These are phyloP conservation scores for Zoysia matrella DNA, from an alignment of 202 grass and related monocot genomes.

Conservation along the genomic window DNA sequence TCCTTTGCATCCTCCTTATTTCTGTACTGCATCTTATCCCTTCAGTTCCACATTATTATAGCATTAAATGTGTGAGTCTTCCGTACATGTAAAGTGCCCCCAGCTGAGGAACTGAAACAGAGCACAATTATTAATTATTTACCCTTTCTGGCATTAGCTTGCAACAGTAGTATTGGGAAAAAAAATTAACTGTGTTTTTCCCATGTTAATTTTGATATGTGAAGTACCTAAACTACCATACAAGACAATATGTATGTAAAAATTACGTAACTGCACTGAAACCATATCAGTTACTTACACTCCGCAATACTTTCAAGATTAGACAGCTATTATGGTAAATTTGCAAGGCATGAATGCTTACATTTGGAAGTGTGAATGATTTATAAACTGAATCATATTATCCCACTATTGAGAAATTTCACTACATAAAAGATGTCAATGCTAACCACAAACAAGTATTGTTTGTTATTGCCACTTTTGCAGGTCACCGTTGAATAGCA, in stretches of 20 bases:
- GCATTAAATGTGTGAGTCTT: too few species aligned
- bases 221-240: neutral
- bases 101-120: too few species aligned
- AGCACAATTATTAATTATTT: neutral
- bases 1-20: too few species aligned
- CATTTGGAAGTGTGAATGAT: neutral
- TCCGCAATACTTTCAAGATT: neutral
- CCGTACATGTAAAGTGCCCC: too few species aligned
- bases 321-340: neutral
- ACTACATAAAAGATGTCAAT: neutral
- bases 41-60: too few species aligned
- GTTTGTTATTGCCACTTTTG: neutral
- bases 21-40: too few species aligned
- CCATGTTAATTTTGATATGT: neutral
- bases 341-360: neutral
- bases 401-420: neutral
- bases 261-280: neutral
- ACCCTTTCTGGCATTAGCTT: neutral
- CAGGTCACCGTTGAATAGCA: slow-evolving; percentile 1
- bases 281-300: neutral
- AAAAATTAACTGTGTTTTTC: too few species aligned
- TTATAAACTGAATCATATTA: neutral
- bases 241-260: neutral
- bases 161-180: neutral
- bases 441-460: neutral